These are phyloP conservation scores for Serendipita sp. DNA, from an alignment of 768 basidiomycete genomes.

Conservation along the genomic window DNA sequence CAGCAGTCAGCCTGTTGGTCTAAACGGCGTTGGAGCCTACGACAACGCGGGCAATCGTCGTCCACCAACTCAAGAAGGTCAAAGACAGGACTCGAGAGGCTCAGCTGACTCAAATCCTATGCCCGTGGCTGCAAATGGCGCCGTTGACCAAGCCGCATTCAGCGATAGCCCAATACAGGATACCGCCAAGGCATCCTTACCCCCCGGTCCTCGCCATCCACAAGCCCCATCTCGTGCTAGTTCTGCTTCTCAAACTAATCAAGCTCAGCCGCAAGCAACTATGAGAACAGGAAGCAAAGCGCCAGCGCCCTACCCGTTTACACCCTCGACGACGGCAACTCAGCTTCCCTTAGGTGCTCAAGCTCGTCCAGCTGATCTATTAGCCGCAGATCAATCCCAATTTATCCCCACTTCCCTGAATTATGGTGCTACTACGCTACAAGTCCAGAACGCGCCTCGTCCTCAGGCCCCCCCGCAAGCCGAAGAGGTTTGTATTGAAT, in stretches of 20 bases:
- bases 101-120: not conserved
- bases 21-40: not conserved
- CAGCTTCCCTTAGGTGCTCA: not conserved
- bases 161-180: not conserved
- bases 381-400: not conserved
- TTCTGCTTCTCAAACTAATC: not conserved
- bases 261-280: not conserved
- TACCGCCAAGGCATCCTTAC: not conserved
- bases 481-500: slow-evolving; percentile 81
- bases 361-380: not conserved
- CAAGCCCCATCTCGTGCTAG: not conserved
- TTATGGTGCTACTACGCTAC: not conserved
- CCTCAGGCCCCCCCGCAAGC: slow-evolving; percentile 14
- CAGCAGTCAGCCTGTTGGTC: not conserved
- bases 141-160: not conserved
- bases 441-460: slow-evolving; percentile 2
- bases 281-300: not conserved
- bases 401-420: not conserved
- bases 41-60: not conserved
- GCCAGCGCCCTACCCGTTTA: not conserved
- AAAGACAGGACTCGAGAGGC: not conserved
- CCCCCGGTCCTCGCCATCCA: not conserved
- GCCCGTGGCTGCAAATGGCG: not conserved
- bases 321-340: not conserved
- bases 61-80: not conserved